phyloP scores from a whole-genome alignment of 495 filamentous ascomycete genomes.

The Talaromyces trachyspermus region DNA sequence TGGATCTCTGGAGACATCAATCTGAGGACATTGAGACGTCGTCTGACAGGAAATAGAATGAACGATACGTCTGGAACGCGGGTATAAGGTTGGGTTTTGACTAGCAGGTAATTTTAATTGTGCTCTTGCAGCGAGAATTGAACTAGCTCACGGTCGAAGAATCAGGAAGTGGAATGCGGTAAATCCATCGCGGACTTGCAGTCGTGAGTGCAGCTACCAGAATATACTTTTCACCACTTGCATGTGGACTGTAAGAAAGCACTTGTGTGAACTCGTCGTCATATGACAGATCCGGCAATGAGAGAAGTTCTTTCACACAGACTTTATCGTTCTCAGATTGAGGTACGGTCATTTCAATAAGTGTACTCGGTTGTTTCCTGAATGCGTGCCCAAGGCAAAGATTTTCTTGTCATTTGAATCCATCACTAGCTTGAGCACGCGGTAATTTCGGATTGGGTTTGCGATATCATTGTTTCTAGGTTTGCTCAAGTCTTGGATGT shows the following conservation, averaged over 20 bases:
- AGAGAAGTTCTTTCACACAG: conserved; percentile 13
- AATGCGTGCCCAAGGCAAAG: conserved; percentile 19
- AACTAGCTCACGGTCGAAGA: background rate
- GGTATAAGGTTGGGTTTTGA: too few species aligned
- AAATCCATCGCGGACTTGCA: conserved; percentile 11
- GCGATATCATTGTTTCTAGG: conserved; percentile 7
- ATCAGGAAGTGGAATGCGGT: conserved; percentile 6
- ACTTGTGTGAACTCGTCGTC: conserved; percentile 14
- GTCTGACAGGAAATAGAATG: background rate
- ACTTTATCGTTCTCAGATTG: conserved; percentile 7
- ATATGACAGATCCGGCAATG: conserved; percentile 16
- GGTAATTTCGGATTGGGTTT: conserved; percentile 19
- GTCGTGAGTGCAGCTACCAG: conserved; percentile 10
- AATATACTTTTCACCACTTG: conserved; percentile 5
- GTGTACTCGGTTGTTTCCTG: conserved; percentile 15
- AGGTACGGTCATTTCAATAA: conserved; percentile 21
- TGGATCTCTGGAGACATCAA: background rate
- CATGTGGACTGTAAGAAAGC: conserved; percentile 1
- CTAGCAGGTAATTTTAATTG: too few species aligned
- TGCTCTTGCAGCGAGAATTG: too few species aligned
- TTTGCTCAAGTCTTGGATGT: conserved; percentile 14
- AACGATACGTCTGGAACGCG: background rate
- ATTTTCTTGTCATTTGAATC: conserved; percentile 15
- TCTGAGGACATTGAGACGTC: background rate
- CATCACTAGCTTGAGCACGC: conserved; percentile 21